These are phyloP conservation scores for Taxawa tesnikishii DNA, from an alignment of 2,329 filamentous ascomycete species.

Conservation along the genomic window DNA sequence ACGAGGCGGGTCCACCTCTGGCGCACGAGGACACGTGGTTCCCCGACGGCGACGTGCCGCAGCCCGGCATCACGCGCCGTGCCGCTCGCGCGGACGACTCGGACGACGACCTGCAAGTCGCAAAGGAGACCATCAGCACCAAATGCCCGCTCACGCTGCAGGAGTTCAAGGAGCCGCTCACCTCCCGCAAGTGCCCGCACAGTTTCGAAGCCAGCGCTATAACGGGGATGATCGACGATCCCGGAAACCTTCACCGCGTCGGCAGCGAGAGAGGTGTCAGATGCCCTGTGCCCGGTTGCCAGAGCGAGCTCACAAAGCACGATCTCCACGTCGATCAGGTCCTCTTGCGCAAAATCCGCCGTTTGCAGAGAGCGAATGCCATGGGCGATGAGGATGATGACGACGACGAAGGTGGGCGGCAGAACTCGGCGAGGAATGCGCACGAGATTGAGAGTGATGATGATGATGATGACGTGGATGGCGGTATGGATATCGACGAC, in stretches of 20 bases:
- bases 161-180: slow-evolving; percentile 54
- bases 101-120: slow-evolving; percentile 57
- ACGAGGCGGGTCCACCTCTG: slow-evolving; percentile 38
- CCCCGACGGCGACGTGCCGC: slow-evolving; percentile 26
- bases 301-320: slow-evolving; percentile 34
- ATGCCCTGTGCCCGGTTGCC: slow-evolving; percentile 57
- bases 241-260: slow-evolving; percentile 2
- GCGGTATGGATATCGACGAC: slow-evolving; percentile 14
- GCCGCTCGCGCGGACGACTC: slow-evolving; percentile 24
- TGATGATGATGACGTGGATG: slow-evolving; percentile 10
- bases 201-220: slow-evolving; percentile 59
- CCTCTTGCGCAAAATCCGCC: slow-evolving; percentile 46
- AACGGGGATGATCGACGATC: slow-evolving; percentile 34
- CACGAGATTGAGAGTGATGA: slow-evolving; percentile 16
- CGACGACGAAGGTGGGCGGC: slow-evolving; percentile 14
- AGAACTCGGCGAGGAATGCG: slow-evolving; percentile 13
- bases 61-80: slow-evolving; percentile 25
- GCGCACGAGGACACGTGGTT: slow-evolving; percentile 53
- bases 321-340: slow-evolving; percentile 47
- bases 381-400: slow-evolving; percentile 33
- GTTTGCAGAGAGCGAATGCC: slow-evolving; percentile 34
- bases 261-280: slow-evolving; percentile 26
- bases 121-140: slow-evolving; percentile 50
- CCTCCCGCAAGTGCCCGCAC: slow-evolving; percentile 56
- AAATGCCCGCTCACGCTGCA: slow-evolving; percentile 58